Conservation (phyloP, 208 protist species). For the Herpetomonas tarakana region DNA sequence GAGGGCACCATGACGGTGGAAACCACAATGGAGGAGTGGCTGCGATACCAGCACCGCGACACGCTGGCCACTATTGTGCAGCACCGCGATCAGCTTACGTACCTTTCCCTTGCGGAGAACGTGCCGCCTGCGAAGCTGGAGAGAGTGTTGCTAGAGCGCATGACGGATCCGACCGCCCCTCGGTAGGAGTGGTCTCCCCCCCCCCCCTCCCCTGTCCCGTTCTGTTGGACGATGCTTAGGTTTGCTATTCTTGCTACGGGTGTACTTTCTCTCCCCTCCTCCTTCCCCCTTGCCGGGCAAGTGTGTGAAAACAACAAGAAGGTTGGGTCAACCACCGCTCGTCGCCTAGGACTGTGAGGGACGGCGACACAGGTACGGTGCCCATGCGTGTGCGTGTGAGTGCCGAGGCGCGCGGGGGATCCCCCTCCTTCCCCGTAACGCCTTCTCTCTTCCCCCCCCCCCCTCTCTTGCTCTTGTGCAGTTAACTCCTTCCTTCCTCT, state of each 20-base stretch:
- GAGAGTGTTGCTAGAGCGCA: constrained; percentile 70
- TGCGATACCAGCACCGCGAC: constrained; percentile 86
- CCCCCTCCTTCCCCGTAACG: too few species aligned
- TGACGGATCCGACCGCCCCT: constrained; percentile 48
- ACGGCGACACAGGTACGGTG: not conserved
- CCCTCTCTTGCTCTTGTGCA: too few species aligned
- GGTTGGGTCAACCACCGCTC: too few species aligned
- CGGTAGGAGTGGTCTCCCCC: not conserved
- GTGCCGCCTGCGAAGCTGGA: constrained; percentile 72
- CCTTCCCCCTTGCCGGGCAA: too few species aligned
- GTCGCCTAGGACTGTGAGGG: too few species aligned
- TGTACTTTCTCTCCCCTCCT: too few species aligned
- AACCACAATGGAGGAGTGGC: constrained; percentile 86
- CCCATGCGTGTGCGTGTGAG: not conserved
- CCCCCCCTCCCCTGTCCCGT: not conserved
- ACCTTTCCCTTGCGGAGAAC: constrained; percentile 79
- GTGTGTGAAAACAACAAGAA: too few species aligned
- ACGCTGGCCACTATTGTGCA: constrained; percentile 73
- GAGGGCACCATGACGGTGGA: constrained; percentile 80
- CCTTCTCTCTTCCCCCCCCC: too few species aligned
- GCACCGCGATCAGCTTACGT: constrained; percentile 64
- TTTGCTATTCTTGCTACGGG: too few species aligned
- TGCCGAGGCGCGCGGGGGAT: too few species aligned
- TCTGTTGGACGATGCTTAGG: too few species aligned
- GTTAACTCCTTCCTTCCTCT: too few species aligned